Base-by-base conservation (phyloP, 371 early-diverging fungal species). In the Mucor racemosus region DNA sequence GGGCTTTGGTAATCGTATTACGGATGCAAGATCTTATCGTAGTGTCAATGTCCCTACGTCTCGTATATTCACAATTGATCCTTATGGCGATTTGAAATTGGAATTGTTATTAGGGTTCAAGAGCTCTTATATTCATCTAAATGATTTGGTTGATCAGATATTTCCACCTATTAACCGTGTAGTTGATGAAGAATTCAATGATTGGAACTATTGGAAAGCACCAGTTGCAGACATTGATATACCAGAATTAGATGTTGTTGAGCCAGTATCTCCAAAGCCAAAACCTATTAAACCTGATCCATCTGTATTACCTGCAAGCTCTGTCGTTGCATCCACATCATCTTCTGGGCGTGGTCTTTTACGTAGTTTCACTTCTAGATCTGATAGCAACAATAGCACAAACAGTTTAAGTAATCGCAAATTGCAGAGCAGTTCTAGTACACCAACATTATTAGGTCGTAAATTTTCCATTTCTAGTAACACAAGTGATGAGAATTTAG, bases 1-100 rank as follows among this genome's bases (percentile, higher is more conserved):
- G 9, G 99, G 99, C 0, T 99, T 99, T 78, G 99, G 99, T 26
- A 99, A 99, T 73, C 91, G 95, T 57, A 91, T 94, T 55, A 95
- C 95, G 31, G 92, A 90, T 41, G 97, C 98, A 11, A 86, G 97
- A 38, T 94, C 97, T 0, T 99, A 99, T 76, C 92, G 97, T 64
- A 89, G 91, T 57, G 96, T 99, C 42, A 90, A 95, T 73, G 92
- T 99, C 6, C 98, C 99, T 4, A 82, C 90, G 0, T 93, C 95
- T 14, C 89, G 95, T 35, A 99, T 99, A 46, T 99, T 98, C 76
- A 98, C 98, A 11, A 96, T 99, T 61, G 96, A 99, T 76, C 86
- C 94, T 3, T 81, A 89, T 5, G 99, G 99, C 17, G 94, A 96
- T 67, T 79, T 99, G 46, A 92, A 92, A 76, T 78, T 97, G 8